Percentiles rank a stretch among this genome's conserved stretches.
Conservation (phyloP, 2,329 filamentous ascomycete species). For the Lojkania enalia region DNA sequence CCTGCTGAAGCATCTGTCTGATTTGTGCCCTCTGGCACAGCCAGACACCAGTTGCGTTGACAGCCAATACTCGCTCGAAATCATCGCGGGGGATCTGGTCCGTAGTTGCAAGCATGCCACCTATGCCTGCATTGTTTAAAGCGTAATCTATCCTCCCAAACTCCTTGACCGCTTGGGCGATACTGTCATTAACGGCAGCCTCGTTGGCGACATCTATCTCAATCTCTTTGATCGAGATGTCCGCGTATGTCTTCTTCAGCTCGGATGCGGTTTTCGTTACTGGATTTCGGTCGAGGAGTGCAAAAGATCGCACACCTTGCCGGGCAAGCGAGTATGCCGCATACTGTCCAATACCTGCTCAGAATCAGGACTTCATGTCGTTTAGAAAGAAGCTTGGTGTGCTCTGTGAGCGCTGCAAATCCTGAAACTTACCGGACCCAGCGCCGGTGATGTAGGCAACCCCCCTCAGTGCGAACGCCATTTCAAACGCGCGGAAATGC, state of each 20-base stretch:
- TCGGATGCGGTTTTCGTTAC: constrained; percentile 33
- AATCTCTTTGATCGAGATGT: constrained; percentile 48
- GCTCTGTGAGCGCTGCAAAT: neutral
- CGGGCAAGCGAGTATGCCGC: constrained; percentile 54
- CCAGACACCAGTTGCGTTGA: constrained; percentile 62
- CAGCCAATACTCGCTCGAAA: constrained; percentile 55
- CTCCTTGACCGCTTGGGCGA: constrained; percentile 47
- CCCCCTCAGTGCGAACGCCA: constrained; percentile 49
- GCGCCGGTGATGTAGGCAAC: constrained; percentile 56
- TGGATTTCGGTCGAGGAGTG: constrained; percentile 53
- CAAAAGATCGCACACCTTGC: constrained; percentile 53
- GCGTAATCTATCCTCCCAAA: constrained; percentile 61
- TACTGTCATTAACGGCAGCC: constrained; percentile 48
- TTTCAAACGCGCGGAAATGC: too few relatives aligned
- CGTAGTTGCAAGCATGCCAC: constrained; percentile 48
- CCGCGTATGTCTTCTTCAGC: constrained; percentile 45
- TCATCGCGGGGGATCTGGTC: constrained; percentile 53
- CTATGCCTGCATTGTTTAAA: constrained; percentile 60
- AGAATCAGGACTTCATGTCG: constrained; percentile 9
- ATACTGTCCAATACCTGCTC: constrained; percentile 53
- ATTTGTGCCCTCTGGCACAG: constrained; percentile 60
- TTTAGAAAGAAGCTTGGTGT: neutral
- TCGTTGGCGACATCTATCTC: constrained; percentile 53
- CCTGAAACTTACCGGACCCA: constrained; percentile 44
- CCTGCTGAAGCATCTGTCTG: constrained; percentile 56